Evolutionary conservation across 495 filamentous ascomycete genomes (phyloP), one percentile per base, ranked within the genome.

Genomic region (Pyrenula aspistea): DNA sequence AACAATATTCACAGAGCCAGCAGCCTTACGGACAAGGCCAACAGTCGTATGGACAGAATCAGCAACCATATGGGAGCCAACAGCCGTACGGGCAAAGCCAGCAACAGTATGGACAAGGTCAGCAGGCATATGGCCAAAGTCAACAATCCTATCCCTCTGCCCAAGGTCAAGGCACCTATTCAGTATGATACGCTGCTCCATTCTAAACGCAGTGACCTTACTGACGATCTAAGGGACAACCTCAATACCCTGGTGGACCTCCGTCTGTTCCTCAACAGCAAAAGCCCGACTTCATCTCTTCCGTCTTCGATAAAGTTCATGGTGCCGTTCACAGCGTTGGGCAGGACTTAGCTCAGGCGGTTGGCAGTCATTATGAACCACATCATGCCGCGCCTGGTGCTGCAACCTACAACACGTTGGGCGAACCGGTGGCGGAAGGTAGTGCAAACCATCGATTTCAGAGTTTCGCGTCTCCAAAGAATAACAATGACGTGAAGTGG

Each of bases 401-500:
- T 10, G n/a, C 50, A 20, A 24, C 50, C 19, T 52, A 52, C 2
- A 75, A 74, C 58, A 70, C 73, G 22, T 60, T 77, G 25, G 81
- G 78, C 60, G 74, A 72, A 21, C 56, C 71, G 21, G 66, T 56
- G 20, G 61, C 61, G 10, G 70, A 75, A 51, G 68, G 74, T 50
- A 67, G 68, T 51, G 67, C 77, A 48, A 73, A 81, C 53, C 77
- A 92, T 60, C 81, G 90, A 31, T 95, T 84, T 69, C 79, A 82
- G 47, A 94, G 88, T 60, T 96, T 96, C 71, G 87, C 87, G 1
- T 85, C 88, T 2, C 70, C 79, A 12, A 72, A 83, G 23, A 72
- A 78, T 53, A 75, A 77, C 12, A 87, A 88, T 59, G 77, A 83
- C 54, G 77, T 77, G 36, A 96, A 97, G 71, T 95, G 90, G 89